These are phyloP conservation scores for Crataegus laevigata DNA, from an alignment of 306 rosid genomes.

Conservation along the genomic window DNA sequence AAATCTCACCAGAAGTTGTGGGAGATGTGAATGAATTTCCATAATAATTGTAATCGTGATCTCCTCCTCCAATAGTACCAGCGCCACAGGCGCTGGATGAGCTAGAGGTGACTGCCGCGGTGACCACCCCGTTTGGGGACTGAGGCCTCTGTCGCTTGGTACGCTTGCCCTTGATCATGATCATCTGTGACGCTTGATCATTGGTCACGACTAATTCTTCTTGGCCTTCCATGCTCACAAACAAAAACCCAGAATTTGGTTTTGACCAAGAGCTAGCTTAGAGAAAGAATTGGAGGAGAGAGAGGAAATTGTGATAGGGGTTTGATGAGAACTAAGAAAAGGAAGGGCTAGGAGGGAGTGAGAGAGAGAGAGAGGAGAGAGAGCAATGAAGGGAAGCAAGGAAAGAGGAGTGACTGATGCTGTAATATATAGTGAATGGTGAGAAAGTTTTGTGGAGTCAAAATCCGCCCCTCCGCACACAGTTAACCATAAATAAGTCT, in stretches of 20 bases:
- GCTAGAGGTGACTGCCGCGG: constrained; percentile 28
- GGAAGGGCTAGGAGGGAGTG: constrained; percentile 3
- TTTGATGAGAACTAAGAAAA: not conserved
- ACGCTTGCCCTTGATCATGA: constrained; percentile 47
- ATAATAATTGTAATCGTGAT: not conserved
- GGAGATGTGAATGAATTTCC: constrained; percentile 42
- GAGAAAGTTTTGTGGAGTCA: constrained; percentile 8
- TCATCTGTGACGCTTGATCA: constrained; percentile 11
- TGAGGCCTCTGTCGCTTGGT: constrained; percentile 46
- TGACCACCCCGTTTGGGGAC: constrained; percentile 20
- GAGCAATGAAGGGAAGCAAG: constrained; percentile 5
- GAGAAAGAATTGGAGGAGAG: not conserved
- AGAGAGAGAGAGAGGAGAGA: not conserved
- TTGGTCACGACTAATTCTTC: constrained; percentile 23
- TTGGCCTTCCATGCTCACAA: constrained; percentile 29
- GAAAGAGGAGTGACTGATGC: not conserved
- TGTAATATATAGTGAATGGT: constrained; percentile 16
- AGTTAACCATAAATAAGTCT: constrained; percentile 24
- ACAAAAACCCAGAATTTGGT: not conserved
- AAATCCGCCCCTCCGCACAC: not conserved
- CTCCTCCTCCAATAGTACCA: not conserved
- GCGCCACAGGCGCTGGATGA: constrained; percentile 42
- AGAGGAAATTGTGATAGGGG: not conserved
- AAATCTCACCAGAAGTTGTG: constrained; percentile 21
- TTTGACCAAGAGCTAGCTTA: not conserved